phyloP scores from a whole-genome alignment of 164 flowering plant genomes.

The Aristolochia californica region DNA sequence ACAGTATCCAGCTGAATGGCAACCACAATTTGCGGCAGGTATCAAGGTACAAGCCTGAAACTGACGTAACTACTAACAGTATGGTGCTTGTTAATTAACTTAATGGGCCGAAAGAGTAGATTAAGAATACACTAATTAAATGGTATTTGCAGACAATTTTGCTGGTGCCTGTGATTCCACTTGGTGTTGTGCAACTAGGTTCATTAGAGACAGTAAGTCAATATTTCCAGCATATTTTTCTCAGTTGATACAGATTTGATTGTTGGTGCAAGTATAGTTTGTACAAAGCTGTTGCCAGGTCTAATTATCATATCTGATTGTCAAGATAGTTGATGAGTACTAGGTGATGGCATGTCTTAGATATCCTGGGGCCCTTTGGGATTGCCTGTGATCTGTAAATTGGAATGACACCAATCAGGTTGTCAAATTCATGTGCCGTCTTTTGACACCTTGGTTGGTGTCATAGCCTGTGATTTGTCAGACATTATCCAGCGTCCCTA shows the following conservation, averaged over 20 bases:
- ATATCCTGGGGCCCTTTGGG: not conserved
- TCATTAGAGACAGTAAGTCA: slow-evolving; percentile 56
- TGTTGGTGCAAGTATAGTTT: too few relatives aligned
- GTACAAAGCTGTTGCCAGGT: too few relatives aligned
- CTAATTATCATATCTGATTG: too few relatives aligned
- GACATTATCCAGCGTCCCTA: not conserved
- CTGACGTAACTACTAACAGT: too few relatives aligned
- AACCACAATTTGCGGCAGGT: slow-evolving; percentile 61
- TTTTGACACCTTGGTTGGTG: not conserved
- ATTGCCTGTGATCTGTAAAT: not conserved
- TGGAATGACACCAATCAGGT: not conserved
- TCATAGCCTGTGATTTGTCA: not conserved
- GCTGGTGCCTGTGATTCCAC: slow-evolving; percentile 64
- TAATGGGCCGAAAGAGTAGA: not conserved
- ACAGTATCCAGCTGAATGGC: slow-evolving; percentile 62
- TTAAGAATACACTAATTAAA: not conserved
- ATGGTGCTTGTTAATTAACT: not conserved
- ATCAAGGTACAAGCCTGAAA: slow-evolving; percentile 46
- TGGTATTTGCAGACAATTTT: slow-evolving; percentile 64
- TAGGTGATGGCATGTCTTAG: not conserved
- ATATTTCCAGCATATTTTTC: not conserved
- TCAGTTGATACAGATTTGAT: too few relatives aligned
- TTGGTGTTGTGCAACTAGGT: slow-evolving; percentile 89
- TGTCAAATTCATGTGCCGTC: not conserved
- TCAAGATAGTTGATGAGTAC: too few relatives aligned